Conservation (phyloP, 1,139 yeast genomes). For the Saccharomyces pastorianus region DNA sequence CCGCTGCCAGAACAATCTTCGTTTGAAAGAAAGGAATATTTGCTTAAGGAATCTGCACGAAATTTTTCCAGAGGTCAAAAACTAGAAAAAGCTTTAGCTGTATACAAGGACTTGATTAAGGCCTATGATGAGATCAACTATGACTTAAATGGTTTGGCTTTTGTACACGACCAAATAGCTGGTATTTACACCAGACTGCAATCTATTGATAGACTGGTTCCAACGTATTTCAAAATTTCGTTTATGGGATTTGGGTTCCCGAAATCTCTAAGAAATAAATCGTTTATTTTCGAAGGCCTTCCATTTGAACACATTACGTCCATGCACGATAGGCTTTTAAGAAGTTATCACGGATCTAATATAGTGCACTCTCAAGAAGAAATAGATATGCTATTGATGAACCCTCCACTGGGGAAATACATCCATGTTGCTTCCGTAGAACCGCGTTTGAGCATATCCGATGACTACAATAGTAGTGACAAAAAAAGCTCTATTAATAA, state of each 20-base stretch:
- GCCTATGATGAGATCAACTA: constrained; percentile 68
- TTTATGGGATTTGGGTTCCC: constrained; percentile 87
- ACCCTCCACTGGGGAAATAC: constrained; percentile 61
- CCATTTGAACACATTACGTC: constrained; percentile 85
- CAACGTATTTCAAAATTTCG: constrained; percentile 73
- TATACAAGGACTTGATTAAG: constrained; percentile 67
- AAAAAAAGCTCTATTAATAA: constrained; percentile 19
- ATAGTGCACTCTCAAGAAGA: constrained; percentile 62
- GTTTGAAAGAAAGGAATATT: constrained; percentile 71
- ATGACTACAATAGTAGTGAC: constrained; percentile 22
- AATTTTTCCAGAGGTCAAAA: constrained; percentile 67
- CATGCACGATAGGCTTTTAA: constrained; percentile 67
- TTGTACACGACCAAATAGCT: constrained; percentile 62
- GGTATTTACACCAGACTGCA: constrained; percentile 62
- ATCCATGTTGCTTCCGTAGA: constrained; percentile 66
- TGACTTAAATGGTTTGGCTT: constrained; percentile 69
- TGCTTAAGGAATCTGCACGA: constrained; percentile 64
- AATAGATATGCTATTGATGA: constrained; percentile 42
- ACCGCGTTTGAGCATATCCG: constrained; percentile 51
- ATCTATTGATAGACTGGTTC: constrained; percentile 61
- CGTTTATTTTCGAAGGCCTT: constrained; percentile 75
- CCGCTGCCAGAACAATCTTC: constrained; percentile 71
- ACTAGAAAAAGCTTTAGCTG: constrained; percentile 67
- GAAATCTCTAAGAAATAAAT: constrained; percentile 60
- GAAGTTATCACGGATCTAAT: constrained; percentile 76